A percentile compares a stretch with the other conserved stretches of the same genome.
Evolutionary conservation across 257 asterid genomes (phyloP).

Genomic region (Knoxia roxburghii): DNA sequence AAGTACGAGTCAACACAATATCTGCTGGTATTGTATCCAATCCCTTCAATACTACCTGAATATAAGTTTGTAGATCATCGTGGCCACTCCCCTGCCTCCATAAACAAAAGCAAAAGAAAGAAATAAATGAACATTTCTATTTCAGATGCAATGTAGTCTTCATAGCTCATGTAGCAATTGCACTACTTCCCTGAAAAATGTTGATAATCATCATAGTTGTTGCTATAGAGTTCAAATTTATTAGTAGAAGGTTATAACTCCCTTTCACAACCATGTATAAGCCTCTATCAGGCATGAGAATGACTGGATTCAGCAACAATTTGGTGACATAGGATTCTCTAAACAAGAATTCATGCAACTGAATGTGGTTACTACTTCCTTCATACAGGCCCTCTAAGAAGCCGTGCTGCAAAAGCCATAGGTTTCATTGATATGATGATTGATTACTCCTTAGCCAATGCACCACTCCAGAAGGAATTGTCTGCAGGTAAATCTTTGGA

Average conservation of each 20-base stretch:
- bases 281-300: not conserved
- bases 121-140: not conserved
- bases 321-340: not conserved
- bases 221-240: not conserved
- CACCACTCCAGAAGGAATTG: constrained; percentile 91
- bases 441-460: constrained; percentile 78
- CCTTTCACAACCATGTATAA: too few relatives aligned
- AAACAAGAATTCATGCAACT: too few relatives aligned
- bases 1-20: constrained; percentile 85
- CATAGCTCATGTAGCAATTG: not conserved
- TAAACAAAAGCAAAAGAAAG: not conserved
- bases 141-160: not conserved
- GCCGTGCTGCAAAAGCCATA: constrained; percentile 98
- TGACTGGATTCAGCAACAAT: not conserved
- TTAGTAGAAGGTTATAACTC: not conserved
- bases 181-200: not conserved
- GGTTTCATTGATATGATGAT: constrained; percentile 99
- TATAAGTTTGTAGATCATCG: not conserved
- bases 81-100: not conserved
- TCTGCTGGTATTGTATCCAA: constrained; percentile 78
- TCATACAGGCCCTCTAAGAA: constrained; percentile 78
- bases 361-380: too few relatives aligned
- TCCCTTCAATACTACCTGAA: not conserved
- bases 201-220: not conserved
- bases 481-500: constrained; percentile 61